Evolutionary conservation across 768 basidiomycete genomes (phyloP).

Genomic region (Pseudohyphozyma bogoriensis): DNA sequence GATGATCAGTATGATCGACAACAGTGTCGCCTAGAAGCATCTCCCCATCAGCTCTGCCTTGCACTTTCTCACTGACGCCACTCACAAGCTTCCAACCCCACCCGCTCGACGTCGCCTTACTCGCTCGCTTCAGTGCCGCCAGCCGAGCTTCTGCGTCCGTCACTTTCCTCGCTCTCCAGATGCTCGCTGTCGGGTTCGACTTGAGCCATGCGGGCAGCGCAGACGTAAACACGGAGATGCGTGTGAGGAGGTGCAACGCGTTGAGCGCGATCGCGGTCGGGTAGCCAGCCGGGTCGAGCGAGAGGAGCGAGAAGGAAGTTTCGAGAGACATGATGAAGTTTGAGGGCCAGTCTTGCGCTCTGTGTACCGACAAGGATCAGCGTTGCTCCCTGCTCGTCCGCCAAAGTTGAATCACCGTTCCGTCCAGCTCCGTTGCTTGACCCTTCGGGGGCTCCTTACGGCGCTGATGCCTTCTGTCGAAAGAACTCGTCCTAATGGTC

Average conservation of each 20-base stretch:
- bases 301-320: slow-evolving; percentile 14
- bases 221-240: slow-evolving; percentile 10
- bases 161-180: background rate
- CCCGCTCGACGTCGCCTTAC: background rate
- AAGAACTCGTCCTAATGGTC: too few relatives aligned
- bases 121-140: slow-evolving; percentile 6
- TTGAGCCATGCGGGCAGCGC: background rate
- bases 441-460: background rate
- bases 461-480: background rate
- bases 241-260: slow-evolving; percentile 15
- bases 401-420: background rate
- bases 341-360: slow-evolving; percentile 13
- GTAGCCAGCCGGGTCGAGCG: slow-evolving; percentile 24
- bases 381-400: background rate
- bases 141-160: slow-evolving; percentile 22
- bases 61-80: too few relatives aligned
- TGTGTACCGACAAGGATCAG: too few relatives aligned
- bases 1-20: slow-evolving; percentile 9
- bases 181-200: background rate
- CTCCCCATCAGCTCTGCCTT: background rate
- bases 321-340: slow-evolving; percentile 19
- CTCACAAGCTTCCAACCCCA: slow-evolving; percentile 3
- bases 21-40: background rate
- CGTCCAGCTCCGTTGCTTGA: background rate
- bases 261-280: slow-evolving; percentile 16